A percentile compares a stretch with the other conserved stretches of the same genome.
Conservation (phyloP, 495 filamentous ascomycete genomes). For the Xylaria castorea region DNA sequence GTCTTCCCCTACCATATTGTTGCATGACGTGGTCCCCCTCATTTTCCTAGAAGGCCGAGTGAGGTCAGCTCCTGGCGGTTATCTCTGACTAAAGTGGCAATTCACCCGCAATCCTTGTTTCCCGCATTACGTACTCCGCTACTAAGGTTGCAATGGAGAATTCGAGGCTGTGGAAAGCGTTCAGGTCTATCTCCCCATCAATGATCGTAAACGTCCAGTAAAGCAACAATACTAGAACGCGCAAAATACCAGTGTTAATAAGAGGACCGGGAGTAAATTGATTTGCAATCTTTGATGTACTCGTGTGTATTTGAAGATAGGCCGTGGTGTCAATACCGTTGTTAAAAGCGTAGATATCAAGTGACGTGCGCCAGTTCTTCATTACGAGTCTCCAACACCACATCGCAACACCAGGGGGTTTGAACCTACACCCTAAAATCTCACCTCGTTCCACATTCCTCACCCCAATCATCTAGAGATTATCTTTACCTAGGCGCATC, state of each 20-base stretch:
- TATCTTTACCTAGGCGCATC: background rate
- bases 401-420: background rate
- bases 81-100: background rate
- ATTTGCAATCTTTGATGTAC: background rate
- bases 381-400: background rate
- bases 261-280: background rate
- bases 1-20: background rate
- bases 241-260: background rate
- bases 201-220: background rate
- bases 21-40: background rate
- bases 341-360: background rate
- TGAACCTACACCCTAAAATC: background rate
- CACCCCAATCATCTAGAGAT: background rate
- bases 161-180: background rate
- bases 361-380: background rate
- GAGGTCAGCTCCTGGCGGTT: background rate
- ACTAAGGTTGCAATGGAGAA: background rate
- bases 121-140: background rate
- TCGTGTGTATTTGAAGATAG: background rate
- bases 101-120: background rate
- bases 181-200: background rate
- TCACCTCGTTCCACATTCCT: background rate
- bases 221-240: background rate
- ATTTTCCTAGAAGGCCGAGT: background rate
- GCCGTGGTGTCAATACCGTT: background rate